Percentiles rank a stretch among this genome's conserved stretches.
These are phyloP conservation scores for Pestalotiopsis fici DNA, from an alignment of 2,329 filamentous ascomycete genomes.

Conservation along the genomic window DNA sequence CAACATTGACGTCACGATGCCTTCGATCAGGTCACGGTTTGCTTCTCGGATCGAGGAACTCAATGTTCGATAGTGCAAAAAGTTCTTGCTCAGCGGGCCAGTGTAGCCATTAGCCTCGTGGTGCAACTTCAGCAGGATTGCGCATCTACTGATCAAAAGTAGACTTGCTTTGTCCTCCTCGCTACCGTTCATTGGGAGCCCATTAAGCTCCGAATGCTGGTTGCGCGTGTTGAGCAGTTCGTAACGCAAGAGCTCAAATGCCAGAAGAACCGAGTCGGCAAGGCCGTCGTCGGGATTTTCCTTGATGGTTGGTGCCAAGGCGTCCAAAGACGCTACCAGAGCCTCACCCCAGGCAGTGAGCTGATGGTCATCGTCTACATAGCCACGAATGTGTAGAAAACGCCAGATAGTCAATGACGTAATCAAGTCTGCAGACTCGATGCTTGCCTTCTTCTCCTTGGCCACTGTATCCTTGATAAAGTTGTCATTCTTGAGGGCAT, in stretches of 20 bases:
- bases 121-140: constrained; percentile 77
- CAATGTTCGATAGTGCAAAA: constrained; percentile 84
- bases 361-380: constrained; percentile 76
- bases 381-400: constrained; percentile 86
- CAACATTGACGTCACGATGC: constrained; percentile 77
- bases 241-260: constrained; percentile 81
- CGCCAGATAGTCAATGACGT: constrained; percentile 78
- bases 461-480: constrained; percentile 71
- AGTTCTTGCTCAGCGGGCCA: constrained; percentile 86
- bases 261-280: constrained; percentile 79
- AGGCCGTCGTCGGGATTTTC: constrained; percentile 49
- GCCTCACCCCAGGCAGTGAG: constrained; percentile 85
- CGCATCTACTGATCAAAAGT: constrained; percentile 82
- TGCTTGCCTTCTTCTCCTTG: constrained; percentile 59
- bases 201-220: constrained; percentile 54
- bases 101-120: constrained; percentile 91
- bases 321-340: constrained; percentile 68
- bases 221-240: constrained; percentile 75
- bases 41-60: constrained; percentile 77
- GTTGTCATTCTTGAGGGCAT: constrained; percentile 67
- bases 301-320: constrained; percentile 56
- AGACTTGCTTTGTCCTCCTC: constrained; percentile 78
- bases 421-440: constrained; percentile 67
- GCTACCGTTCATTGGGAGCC: constrained; percentile 54
- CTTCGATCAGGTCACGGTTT: constrained; percentile 82